Evolutionary conservation across 1,139 yeast genomes (phyloP).

Genomic region (Saccharomyces hybrid): DNA sequence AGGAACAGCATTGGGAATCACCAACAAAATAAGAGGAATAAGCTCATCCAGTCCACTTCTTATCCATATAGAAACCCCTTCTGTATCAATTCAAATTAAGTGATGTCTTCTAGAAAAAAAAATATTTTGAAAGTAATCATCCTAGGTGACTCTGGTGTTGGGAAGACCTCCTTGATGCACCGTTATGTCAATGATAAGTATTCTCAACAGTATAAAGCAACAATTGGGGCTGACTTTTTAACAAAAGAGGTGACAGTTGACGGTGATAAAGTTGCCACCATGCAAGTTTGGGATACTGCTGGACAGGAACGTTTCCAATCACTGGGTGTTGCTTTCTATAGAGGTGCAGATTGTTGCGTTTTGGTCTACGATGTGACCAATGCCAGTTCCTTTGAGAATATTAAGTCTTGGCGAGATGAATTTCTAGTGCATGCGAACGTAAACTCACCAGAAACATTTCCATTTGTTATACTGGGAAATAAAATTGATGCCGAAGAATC

Average conservation of each 20-base stretch:
- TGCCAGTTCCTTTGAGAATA: constrained; percentile 82
- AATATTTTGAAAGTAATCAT: constrained; percentile 89
- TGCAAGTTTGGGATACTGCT: constrained; percentile 98
- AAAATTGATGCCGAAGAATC: constrained; percentile 92
- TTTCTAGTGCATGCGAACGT: constrained; percentile 90
- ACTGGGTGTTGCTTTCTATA: constrained; percentile 91
- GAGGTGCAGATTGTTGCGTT: constrained; percentile 98
- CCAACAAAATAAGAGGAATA: not conserved
- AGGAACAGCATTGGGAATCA: not conserved
- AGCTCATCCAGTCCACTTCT: not conserved
- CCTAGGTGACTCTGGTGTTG: constrained; percentile 95
- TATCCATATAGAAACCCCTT: not conserved
- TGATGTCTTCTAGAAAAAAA: constrained; percentile 76
- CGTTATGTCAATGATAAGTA: constrained; percentile 94
- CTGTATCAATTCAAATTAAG: not conserved
- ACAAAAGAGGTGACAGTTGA: constrained; percentile 86
- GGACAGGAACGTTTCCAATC: constrained; percentile 98
- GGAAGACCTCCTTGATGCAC: constrained; percentile 92
- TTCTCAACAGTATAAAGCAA: constrained; percentile 93
- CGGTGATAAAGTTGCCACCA: constrained; percentile 60
- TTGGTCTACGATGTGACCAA: constrained; percentile 92
- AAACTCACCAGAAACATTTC: constrained; percentile 88
- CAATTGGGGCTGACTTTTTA: constrained; percentile 94
- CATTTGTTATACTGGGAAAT: constrained; percentile 90
- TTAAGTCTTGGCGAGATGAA: constrained; percentile 92